Evolutionary conservation across 352 stramenopile species (phyloP), one percentile per base, ranked within the genome.

Genomic region (Phytophthora tentaculata): DNA sequence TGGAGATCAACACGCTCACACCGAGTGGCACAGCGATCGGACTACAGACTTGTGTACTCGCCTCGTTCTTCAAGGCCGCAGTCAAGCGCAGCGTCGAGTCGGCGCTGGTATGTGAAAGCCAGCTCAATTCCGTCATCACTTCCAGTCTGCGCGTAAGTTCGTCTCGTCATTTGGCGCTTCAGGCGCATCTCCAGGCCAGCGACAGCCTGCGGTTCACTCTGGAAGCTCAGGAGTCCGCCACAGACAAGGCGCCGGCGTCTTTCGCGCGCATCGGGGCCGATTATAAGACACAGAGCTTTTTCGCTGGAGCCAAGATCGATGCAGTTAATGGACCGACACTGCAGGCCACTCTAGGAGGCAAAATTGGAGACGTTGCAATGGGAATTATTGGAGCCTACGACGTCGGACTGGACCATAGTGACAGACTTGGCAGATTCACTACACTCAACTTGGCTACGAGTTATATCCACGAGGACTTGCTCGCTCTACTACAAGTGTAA

Each of bases 301-400:
- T 92, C 57, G 82, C 75, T 14, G 86, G 82, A 20, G 77, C 78
- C 24, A 90, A 90, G 61, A 90, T 94, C 51, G 86, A 94, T 57
- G 83, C 83, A 12, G 86, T 94, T 0, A 94, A 94, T 71, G 86
- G 86, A 5, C 86, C 86, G 16, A 94, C 86, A 41, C 63, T 94
- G 26, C 72, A 92, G 52, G 83, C 75, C 5, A 90, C 83, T 22
- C 54, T 82, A 32, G 83, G 83, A 26, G 82, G 71, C 0, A 79
- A 71, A 13, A 17, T 87, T 19, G 83, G 82, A 59, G 66, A 79
- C 9, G 23, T 90, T 19, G 73, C 76, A 0, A 13, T 89, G 3
- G 85, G 81, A 0, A 54, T 85, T 8, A 65, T 90, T 17, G 84
- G 79, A n/a, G 83, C 83, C 6, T 94, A 94, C 51, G 86, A 94